Conservation (phyloP, 805 yeast species). For the Monosporozyma unispora region DNA sequence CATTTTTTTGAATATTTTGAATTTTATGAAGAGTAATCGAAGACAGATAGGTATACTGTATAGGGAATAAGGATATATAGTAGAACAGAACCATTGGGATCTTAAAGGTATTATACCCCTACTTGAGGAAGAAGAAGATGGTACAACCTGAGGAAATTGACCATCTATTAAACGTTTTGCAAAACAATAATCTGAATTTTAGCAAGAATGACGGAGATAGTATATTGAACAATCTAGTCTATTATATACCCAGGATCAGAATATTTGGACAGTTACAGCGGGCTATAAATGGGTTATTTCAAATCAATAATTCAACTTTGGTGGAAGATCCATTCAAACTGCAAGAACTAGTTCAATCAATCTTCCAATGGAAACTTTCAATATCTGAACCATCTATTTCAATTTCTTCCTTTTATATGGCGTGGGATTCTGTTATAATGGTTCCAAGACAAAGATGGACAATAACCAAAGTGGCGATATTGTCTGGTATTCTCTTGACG, state of each 20-base stretch:
- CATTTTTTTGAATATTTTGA: background rate
- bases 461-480: constrained; percentile 13
- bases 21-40: background rate
- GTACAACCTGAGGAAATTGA: background rate
- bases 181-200: background rate
- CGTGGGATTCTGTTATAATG: constrained; percentile 16
- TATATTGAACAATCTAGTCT: constrained; percentile 20
- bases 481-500: constrained; percentile 21
- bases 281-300: constrained; percentile 12
- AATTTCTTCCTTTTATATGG: constrained; percentile 14
- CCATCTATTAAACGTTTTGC: background rate
- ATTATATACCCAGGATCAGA: constrained; percentile 21
- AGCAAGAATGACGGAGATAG: background rate
- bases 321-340: constrained; percentile 8
- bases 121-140: too few species aligned
- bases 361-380: constrained; percentile 24
- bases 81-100: background rate
- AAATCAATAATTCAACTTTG: constrained; percentile 7
- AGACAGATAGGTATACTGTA: too few species aligned
- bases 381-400: constrained; percentile 26
- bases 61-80: background rate
- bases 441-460: constrained; percentile 16
- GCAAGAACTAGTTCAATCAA: constrained; percentile 14
- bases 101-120: too few species aligned
- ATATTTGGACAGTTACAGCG: constrained; percentile 6